Conservation (phyloP, 768 basidiomycete genomes). For the Russula virescens region DNA sequence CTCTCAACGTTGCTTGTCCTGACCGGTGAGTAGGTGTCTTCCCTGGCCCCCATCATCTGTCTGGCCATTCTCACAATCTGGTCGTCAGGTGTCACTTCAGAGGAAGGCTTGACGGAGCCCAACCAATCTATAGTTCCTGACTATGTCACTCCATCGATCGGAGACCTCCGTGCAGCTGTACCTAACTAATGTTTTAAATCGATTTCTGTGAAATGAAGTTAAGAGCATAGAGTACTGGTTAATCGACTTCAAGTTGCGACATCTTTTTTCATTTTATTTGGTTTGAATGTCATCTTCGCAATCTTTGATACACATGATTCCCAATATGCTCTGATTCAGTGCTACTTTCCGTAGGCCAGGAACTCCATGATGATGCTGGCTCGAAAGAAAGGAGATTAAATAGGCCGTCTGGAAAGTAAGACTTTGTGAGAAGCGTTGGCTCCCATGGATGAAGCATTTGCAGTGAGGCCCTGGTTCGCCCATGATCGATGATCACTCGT, state of each 20-base stretch:
- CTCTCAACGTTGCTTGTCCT: too few species aligned
- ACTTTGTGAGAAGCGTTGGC: background rate
- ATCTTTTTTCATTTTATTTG: background rate
- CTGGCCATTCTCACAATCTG: background rate
- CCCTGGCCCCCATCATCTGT: background rate
- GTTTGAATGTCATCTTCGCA: background rate
- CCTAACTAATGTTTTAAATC: background rate
- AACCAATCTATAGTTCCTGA: constrained; percentile 74
- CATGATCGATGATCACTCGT: too few species aligned
- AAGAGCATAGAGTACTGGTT: background rate
- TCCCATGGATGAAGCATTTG: too few species aligned
- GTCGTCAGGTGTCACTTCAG: too few species aligned
- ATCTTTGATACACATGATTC: background rate
- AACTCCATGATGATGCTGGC: background rate
- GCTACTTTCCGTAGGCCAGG: background rate
- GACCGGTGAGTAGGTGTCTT: constrained; percentile 25
- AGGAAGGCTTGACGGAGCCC: constrained; percentile 66
- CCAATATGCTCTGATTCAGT: background rate
- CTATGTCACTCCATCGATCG: constrained; percentile 75
- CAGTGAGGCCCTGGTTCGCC: too few species aligned
- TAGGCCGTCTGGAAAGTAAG: background rate
- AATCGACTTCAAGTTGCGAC: constrained; percentile 6
- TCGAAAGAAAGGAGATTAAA: constrained; percentile 13
- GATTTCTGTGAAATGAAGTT: constrained; percentile 1
- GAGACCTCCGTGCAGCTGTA: constrained; percentile 68